Base-by-base conservation (phyloP, 83 land plant species). In the Picea abies region DNA sequence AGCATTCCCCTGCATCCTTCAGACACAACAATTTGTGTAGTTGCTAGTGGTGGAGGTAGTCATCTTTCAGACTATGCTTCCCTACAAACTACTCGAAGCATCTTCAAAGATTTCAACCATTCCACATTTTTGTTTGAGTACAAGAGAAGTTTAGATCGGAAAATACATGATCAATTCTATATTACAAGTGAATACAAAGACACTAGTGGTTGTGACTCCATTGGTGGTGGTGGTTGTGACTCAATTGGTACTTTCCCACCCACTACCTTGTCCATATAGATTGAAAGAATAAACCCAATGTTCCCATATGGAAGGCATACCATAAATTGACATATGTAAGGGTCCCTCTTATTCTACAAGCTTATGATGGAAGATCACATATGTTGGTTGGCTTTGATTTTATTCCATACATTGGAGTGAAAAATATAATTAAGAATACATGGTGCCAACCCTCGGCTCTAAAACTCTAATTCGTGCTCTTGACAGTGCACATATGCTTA, bases 21-120 rank as follows among this genome's bases (percentile, higher is more conserved):
- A 32, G 35, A 32, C 35, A 32, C 35, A 32, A 32, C 1, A 32
- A 95, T 96, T 66, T 96, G 95, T 80, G 86, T 93, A 7, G 98
- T 97, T 3, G 99, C 79, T 25, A 98, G 99, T 26, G 99, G 99
- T 58, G 99, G 91, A 16, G 99, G 99, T 39, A 82, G 87, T 47
- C 86, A 87, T 63, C 65, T 97, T 47, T 80, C 91, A 20, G 64
- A 77, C 7, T 97, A 90, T 87, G 82, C 88, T 77, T 11, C 81
- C 8, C n/a, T 87, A 10, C 71, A 83, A 10, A 87, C 99, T 10
- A 60, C 12, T 8, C 95, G 99, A 98, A 95, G 96, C 77, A 4
- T 92, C 9, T 88, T 83, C 88, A 85, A 85, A 79, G 99, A 26
- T 26, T 93, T 91, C 85, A 92, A 95, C 85, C 93, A 87, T 69